These are phyloP conservation scores for Plectosphaerella cucumerina DNA, from an alignment of 2,329 filamentous ascomycete species.

Conservation along the genomic window DNA sequence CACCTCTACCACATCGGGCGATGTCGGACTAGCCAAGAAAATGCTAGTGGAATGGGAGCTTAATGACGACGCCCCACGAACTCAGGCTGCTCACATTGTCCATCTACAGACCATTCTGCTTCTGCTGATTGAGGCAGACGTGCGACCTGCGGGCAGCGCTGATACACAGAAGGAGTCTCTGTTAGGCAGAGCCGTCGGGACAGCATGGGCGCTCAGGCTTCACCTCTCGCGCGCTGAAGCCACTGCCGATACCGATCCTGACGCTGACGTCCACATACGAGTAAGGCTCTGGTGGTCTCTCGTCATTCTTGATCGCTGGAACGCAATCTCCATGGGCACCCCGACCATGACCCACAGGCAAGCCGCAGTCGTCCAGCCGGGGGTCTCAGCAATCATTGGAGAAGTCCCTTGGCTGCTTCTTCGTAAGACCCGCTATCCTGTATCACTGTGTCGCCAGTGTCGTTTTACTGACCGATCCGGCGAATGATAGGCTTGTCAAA, in stretches of 20 bases:
- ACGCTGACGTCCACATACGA: conserved; percentile 59
- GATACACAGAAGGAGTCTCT: conserved; percentile 49
- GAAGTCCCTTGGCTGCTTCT: conserved; percentile 60
- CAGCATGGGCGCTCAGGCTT: conserved; percentile 62
- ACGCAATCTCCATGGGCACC: conserved; percentile 62
- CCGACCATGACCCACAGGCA: conserved; percentile 60
- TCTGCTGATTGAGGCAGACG: conserved; percentile 62
- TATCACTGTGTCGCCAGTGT: background rate
- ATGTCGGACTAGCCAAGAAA: conserved; percentile 39
- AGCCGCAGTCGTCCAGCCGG: conserved; percentile 54
- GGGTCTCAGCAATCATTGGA: conserved; percentile 57
- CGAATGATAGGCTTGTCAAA: conserved; percentile 46
- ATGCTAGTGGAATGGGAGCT: conserved; percentile 50
- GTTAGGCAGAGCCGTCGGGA: conserved; percentile 60
- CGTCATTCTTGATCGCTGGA: conserved; percentile 69
- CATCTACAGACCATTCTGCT: conserved; percentile 65
- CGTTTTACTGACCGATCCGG: background rate
- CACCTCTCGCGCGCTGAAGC: conserved; percentile 38
- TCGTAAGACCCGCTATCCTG: conserved; percentile 44
- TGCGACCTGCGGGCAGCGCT: conserved; percentile 37
- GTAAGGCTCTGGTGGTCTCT: conserved; percentile 69
- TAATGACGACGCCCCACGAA: conserved; percentile 27
- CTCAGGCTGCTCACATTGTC: conserved; percentile 42
- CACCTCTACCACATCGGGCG: conserved; percentile 31
- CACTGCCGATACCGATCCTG: conserved; percentile 42